Percentiles rank a stretch among this genome's conserved stretches.
phyloP scores from a whole-genome alignment of 192 early-diverging fungal species.

The Coemansia sp. region DNA sequence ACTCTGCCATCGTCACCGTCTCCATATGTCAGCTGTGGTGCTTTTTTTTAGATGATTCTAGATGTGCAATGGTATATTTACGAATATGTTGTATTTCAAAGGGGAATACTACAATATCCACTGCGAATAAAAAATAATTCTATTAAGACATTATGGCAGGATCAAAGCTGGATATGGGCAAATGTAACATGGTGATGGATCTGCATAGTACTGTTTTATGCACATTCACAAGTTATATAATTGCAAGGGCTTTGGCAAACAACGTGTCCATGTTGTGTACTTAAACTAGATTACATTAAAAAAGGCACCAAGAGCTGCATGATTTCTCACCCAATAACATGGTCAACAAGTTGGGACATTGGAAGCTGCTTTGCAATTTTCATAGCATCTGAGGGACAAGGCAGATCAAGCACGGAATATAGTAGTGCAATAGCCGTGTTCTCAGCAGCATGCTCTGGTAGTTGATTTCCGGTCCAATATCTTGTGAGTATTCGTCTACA shows the following conservation, averaged over 20 bases:
- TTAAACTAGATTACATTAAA: background rate
- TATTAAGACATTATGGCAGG: background rate
- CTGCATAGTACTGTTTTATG: no score
- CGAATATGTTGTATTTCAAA: background rate
- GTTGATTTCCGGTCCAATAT: constrained; percentile 22
- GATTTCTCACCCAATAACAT: background rate
- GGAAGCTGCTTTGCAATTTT: constrained; percentile 25
- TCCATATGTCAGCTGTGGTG: constrained; percentile 6
- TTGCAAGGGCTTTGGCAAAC: background rate
- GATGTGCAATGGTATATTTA: background rate
- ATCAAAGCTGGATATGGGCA: background rate
- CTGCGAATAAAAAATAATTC: background rate
- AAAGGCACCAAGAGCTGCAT: background rate
- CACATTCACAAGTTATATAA: background rate
- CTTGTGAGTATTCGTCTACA: constrained; percentile 6
- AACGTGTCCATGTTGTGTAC: background rate
- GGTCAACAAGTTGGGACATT: constrained; percentile 14
- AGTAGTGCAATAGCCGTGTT: constrained; percentile 12
- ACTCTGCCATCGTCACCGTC: constrained; percentile 25
- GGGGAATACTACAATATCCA: no score
- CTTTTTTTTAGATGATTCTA: background rate
- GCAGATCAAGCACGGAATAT: constrained; percentile 25
- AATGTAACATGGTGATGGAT: background rate
- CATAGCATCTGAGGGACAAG: constrained; percentile 13
- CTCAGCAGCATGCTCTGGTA: background rate